Percentiles rank a stretch among this genome's conserved stretches.
phyloP scores from a whole-genome alignment of 2,329 filamentous ascomycete genomes.

The Cadophora sp. region DNA sequence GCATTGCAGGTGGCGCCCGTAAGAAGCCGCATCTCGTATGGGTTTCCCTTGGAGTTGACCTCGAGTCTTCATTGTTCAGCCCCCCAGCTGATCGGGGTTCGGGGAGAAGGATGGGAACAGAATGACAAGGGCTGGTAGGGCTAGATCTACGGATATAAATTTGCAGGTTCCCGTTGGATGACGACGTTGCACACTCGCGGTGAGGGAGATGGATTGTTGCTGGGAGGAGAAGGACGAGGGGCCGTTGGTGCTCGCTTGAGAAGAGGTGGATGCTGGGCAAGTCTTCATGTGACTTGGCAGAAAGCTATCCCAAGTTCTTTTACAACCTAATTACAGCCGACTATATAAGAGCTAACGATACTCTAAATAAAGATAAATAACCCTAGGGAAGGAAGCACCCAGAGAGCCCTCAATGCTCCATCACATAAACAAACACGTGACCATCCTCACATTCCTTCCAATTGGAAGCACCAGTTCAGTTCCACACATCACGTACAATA shows the following conservation, averaged over 20 bases:
- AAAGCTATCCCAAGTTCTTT: too few relatives aligned
- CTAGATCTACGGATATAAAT: slow-evolving; percentile 10
- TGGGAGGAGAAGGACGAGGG: not conserved
- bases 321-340: too few relatives aligned
- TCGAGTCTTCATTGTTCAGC: slow-evolving; percentile 17
- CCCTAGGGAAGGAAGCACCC: too few relatives aligned
- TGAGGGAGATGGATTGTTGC: not conserved
- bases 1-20: slow-evolving; percentile 13
- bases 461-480: not conserved
- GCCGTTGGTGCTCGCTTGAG: not conserved
- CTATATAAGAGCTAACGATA: too few relatives aligned
- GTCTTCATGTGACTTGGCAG: slow-evolving; percentile 6
- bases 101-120: slow-evolving; percentile 3
- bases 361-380: not conserved
- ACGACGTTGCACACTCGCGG: slow-evolving; percentile 7
- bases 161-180: slow-evolving; percentile 8
- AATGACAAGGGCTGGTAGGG: not conserved
- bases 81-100: slow-evolving; percentile 7
- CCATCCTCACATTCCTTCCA: too few relatives aligned
- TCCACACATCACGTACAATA: not conserved
- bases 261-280: too few relatives aligned
- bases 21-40: slow-evolving; percentile 11
- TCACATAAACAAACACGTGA: too few relatives aligned
- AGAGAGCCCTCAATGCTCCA: too few relatives aligned
- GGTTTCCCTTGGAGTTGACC: slow-evolving; percentile 1